Evolutionary conservation across 352 stramenopile species (phyloP).

Genomic region (Phytophthora hibernalis): DNA sequence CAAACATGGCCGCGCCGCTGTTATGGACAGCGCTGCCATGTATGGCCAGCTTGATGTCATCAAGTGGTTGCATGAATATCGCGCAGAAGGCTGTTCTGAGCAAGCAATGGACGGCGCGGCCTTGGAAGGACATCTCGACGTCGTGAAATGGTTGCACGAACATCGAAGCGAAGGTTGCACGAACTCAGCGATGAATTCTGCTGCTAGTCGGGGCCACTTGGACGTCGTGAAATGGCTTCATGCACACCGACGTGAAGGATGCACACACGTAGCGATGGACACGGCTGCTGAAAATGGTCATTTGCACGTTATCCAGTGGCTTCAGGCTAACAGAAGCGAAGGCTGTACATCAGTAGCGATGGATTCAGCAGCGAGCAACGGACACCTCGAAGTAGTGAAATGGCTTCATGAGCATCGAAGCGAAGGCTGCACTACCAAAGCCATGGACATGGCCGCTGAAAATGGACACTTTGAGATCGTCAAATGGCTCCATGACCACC

Average conservation of each 20-base stretch:
- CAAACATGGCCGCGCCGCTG: conserved; percentile 38
- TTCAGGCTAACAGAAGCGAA: conserved; percentile 48
- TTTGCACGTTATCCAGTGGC: conserved; percentile 51
- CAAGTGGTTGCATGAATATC: conserved; percentile 40
- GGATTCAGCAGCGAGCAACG: conserved; percentile 29
- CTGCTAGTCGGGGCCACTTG: conserved; percentile 50
- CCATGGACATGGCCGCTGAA: conserved; percentile 36
- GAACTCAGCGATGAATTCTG: conserved; percentile 54
- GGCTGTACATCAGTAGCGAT: conserved; percentile 38
- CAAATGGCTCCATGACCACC: conserved; percentile 36
- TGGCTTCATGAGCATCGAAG: conserved; percentile 40
- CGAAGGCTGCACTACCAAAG: conserved; percentile 33
- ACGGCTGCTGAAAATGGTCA: conserved; percentile 47
- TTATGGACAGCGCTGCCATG: conserved; percentile 56
- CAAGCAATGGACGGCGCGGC: conserved; percentile 44
- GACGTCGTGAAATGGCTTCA: conserved; percentile 62
- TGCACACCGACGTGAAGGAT: conserved; percentile 45
- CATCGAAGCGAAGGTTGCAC: conserved; percentile 49
- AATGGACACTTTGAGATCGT: conserved; percentile 42
- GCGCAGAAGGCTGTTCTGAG: conserved; percentile 28
- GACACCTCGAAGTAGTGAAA: conserved; percentile 36
- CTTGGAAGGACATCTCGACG: conserved; percentile 33
- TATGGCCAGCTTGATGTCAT: conserved; percentile 57
- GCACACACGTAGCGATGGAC: conserved; percentile 52
- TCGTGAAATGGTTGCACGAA: conserved; percentile 49